Conservation (phyloP, 2,329 filamentous ascomycete genomes). For the Ascochyta viciae-villosae region DNA sequence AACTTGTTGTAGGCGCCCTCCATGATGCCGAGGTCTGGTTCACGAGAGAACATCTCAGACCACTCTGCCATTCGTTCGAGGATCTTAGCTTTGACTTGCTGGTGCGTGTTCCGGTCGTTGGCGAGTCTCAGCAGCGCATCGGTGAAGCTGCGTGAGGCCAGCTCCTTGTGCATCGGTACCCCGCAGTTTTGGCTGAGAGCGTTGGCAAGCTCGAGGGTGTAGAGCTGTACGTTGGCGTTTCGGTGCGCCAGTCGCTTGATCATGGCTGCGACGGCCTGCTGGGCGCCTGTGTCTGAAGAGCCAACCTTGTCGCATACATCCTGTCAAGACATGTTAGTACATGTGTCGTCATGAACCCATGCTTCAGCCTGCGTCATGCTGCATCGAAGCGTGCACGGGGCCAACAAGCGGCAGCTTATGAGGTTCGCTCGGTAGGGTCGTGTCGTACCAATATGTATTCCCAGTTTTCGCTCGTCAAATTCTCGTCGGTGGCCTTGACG, state of each 20-base stretch:
- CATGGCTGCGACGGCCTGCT: conserved; percentile 86
- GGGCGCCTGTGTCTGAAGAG: conserved; percentile 65
- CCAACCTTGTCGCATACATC: conserved; percentile 68
- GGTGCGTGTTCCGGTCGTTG: conserved; percentile 92
- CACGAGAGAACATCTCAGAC: conserved; percentile 90
- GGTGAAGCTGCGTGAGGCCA: conserved; percentile 91
- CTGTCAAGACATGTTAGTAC: conserved; percentile 38
- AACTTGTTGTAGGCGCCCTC: conserved; percentile 89
- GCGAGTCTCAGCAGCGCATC: conserved; percentile 90
- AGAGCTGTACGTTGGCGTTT: conserved; percentile 95
- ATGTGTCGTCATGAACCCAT: not conserved
- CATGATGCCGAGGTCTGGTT: conserved; percentile 96
- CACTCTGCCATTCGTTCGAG: conserved; percentile 95
- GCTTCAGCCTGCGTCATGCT: not conserved
- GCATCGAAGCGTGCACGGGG: too few species aligned
- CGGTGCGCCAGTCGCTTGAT: conserved; percentile 92
- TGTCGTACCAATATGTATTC: conserved; percentile 67
- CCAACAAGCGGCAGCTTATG: not conserved
- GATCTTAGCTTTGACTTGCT: conserved; percentile 96
- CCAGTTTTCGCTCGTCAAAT: conserved; percentile 85
- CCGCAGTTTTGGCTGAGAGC: conserved; percentile 93
- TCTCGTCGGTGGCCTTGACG: conserved; percentile 93
- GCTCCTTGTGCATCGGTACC: conserved; percentile 82
- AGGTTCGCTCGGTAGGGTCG: not conserved
- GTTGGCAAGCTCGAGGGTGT: conserved; percentile 89